Conservation (phyloP, 148 eudicot genomes). For the Persicaria tinctoria region DNA sequence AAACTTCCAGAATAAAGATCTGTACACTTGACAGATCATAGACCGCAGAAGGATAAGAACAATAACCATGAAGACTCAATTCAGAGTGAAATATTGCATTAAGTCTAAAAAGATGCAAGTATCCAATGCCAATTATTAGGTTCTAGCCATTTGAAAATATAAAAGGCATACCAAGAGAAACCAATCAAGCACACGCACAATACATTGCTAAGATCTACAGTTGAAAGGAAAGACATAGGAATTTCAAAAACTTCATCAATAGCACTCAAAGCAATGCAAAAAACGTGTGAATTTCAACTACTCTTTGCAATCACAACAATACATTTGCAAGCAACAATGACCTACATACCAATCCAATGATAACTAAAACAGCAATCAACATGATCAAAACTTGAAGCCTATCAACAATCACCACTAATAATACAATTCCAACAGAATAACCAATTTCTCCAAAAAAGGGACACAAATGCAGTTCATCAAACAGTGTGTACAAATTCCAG, state of each 20-base stretch:
- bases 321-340: background rate
- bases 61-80: too few species aligned
- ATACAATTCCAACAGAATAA: background rate
- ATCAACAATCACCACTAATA: background rate
- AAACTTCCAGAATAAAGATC: too few species aligned
- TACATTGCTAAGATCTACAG: too few species aligned
- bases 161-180: too few species aligned
- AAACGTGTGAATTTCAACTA: background rate
- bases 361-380: background rate
- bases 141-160: too few species aligned
- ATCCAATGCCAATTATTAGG: too few species aligned
- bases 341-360: background rate
- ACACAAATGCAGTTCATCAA: background rate
- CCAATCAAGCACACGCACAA: too few species aligned
- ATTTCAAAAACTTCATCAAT: background rate
- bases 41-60: too few species aligned
- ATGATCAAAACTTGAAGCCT: background rate
- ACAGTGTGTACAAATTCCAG: background rate
- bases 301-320: background rate
- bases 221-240: background rate
- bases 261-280: background rate
- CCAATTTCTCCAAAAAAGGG: background rate
- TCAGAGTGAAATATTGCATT: too few species aligned
- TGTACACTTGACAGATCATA: too few species aligned
- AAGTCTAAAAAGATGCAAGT: too few species aligned